These are phyloP conservation scores for Exophiala lecanii-corni DNA, from an alignment of 2,329 filamentous ascomycete species.

Conservation along the genomic window DNA sequence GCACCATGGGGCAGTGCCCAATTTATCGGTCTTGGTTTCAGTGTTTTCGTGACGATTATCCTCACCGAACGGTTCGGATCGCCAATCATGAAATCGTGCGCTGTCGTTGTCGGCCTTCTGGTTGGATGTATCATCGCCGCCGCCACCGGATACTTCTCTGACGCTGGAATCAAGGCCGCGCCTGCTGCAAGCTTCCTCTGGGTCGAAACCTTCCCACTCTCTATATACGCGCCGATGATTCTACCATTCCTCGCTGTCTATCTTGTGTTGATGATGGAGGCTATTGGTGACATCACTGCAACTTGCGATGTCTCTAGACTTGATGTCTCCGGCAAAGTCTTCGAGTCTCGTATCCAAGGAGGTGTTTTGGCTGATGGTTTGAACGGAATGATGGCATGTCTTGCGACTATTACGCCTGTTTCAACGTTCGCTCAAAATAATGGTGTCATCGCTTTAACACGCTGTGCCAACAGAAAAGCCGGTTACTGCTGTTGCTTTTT, in stretches of 20 bases:
- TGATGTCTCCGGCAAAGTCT: conserved; percentile 58
- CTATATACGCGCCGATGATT: conserved; percentile 59
- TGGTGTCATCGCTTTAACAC: conserved; percentile 62
- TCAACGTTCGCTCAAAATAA: conserved; percentile 65
- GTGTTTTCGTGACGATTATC: conserved; percentile 63
- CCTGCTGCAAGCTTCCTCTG: conserved; percentile 63
- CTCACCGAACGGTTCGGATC: conserved; percentile 62
- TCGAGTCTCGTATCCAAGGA: conserved; percentile 64
- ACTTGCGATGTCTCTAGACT: conserved; percentile 62
- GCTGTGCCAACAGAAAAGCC: conserved; percentile 63
- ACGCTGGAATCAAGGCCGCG: conserved; percentile 53
- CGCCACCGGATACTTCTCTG: conserved; percentile 61
- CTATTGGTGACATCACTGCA: conserved; percentile 63
- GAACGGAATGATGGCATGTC: conserved; percentile 57
- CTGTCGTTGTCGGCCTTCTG: conserved; percentile 59
- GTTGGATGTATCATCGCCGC: conserved; percentile 63
- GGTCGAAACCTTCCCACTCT: conserved; percentile 62
- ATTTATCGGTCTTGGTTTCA: conserved; percentile 63
- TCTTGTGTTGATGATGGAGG: conserved; percentile 63
- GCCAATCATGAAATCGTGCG: conserved; percentile 63
- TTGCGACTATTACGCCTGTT: conserved; percentile 65
- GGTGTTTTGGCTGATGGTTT: conserved; percentile 62
- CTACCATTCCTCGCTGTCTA: conserved; percentile 54
- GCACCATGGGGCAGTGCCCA: conserved; percentile 59
- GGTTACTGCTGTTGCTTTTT: conserved; percentile 63